Percentiles rank a stretch among this genome's conserved stretches.
These are phyloP conservation scores for Juncus effusus DNA, from an alignment of 176 grass and related monocot species.

Conservation along the genomic window DNA sequence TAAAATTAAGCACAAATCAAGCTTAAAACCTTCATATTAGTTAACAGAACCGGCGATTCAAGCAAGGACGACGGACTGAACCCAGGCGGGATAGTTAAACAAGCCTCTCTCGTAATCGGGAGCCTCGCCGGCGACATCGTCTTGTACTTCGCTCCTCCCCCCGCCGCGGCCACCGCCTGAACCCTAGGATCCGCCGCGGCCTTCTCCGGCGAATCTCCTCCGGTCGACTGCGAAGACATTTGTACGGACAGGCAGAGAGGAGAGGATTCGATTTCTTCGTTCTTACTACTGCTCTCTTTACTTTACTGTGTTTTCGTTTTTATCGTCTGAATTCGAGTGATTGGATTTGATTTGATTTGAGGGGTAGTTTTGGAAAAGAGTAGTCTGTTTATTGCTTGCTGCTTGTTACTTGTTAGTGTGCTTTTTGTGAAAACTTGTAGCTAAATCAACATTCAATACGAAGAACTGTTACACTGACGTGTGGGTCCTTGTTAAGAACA, in stretches of 20 bases:
- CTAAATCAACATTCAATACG: too few species aligned
- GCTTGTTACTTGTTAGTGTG: conserved; percentile 3
- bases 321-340: neutral
- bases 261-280: neutral
- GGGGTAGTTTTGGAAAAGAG: neutral
- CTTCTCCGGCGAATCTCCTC: conserved; percentile 41
- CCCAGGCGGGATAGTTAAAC: conserved; percentile 78
- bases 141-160: conserved; percentile 75
- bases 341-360: conserved; percentile 3
- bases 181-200: conserved; percentile 31
- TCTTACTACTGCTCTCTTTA: neutral
- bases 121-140: conserved; percentile 86
- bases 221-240: conserved; percentile 23
- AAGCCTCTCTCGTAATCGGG: conserved; percentile 75
- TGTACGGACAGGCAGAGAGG: conserved; percentile 1
- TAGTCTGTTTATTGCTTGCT: conserved; percentile 15
- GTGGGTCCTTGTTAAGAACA: neutral
- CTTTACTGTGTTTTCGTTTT: conserved; percentile 33
- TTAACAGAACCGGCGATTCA: conserved; percentile 86
- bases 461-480: too few species aligned
- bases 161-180: conserved; percentile 46
- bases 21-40: conserved; percentile 64
- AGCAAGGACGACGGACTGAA: conserved; percentile 80
- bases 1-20: conserved; percentile 3
- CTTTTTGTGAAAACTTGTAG: neutral